These are phyloP conservation scores for Marsdenia floribunda DNA, from an alignment of 257 asterid genomes.

Conservation along the genomic window DNA sequence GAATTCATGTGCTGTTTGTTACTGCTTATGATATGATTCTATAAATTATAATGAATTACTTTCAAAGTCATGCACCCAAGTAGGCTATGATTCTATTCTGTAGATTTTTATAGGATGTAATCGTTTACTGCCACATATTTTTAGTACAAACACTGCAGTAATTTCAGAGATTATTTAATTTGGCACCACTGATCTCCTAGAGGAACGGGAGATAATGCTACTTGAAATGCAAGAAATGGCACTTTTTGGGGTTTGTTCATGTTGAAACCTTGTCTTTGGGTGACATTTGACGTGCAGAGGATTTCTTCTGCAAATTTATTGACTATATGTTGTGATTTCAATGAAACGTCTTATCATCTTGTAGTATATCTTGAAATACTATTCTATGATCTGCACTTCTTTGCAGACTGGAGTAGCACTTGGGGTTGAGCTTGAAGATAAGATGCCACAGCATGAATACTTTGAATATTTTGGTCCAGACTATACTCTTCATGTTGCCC, in stretches of 20 bases:
- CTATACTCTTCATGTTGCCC: conserved; percentile 42
- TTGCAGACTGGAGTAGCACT: conserved; percentile 55
- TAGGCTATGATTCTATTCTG: background rate
- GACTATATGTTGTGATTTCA: background rate
- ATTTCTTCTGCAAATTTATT: background rate
- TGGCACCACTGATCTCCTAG: background rate
- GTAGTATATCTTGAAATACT: background rate
- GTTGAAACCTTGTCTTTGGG: background rate
- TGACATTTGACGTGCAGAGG: background rate
- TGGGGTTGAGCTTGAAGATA: conserved; percentile 48
- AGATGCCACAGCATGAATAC: conserved; percentile 50
- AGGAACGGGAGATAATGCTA: background rate
- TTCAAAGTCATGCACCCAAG: background rate
- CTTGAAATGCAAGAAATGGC: background rate
- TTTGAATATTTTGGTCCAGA: conserved; percentile 55
- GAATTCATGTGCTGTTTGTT: background rate
- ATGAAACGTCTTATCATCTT: background rate
- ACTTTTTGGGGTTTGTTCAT: background rate
- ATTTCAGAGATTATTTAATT: background rate
- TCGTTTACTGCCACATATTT: background rate
- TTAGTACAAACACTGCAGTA: background rate
- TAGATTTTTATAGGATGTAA: background rate
- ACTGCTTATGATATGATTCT: background rate
- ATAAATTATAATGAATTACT: background rate
- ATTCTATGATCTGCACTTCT: background rate